phyloP scores from a whole-genome alignment of 108 stramenopile genomes.

The Nitzschia palea region DNA sequence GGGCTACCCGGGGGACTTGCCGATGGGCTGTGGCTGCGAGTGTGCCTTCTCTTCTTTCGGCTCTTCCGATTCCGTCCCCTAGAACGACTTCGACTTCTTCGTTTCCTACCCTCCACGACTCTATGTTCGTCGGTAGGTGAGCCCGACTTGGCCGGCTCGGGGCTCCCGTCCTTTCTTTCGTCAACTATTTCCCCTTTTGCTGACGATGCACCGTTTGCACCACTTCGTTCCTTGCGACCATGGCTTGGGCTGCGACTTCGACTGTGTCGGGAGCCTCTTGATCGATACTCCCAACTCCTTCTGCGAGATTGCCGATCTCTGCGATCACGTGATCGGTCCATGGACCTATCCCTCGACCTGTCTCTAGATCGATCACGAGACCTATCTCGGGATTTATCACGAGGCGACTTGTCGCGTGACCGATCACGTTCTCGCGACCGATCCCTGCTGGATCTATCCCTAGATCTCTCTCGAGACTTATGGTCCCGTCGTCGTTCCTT shows the following conservation, averaged over 20 bases:
- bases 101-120: conserved; percentile 20
- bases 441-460: conserved; percentile 21
- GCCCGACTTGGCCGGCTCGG: conserved; percentile 9
- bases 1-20: conserved; percentile 17
- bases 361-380: conserved; percentile 38
- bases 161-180: background rate
- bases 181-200: conserved; percentile 1
- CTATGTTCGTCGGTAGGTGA: conserved; percentile 8
- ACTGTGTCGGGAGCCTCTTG: conserved; percentile 21
- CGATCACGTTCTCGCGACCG: conserved; percentile 5
- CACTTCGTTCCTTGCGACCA: conserved; percentile 10
- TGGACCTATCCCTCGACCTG: conserved; percentile 27
- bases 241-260: conserved; percentile 33
- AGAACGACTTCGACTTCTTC: conserved; percentile 43
- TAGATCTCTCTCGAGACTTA: conserved; percentile 25
- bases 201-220: background rate
- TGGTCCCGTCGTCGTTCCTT: conserved; percentile 30
- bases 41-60: conserved; percentile 37
- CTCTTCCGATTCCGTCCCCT: conserved; percentile 37
- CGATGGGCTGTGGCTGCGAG: conserved; percentile 31
- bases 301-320: conserved; percentile 26
- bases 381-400: conserved; percentile 30
- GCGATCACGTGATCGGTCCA: conserved; percentile 33
- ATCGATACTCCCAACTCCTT: conserved; percentile 25
- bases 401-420: conserved; percentile 16